Base-by-base conservation (phyloP, 345 rosid species). In the Lumnitzera littorea region DNA sequence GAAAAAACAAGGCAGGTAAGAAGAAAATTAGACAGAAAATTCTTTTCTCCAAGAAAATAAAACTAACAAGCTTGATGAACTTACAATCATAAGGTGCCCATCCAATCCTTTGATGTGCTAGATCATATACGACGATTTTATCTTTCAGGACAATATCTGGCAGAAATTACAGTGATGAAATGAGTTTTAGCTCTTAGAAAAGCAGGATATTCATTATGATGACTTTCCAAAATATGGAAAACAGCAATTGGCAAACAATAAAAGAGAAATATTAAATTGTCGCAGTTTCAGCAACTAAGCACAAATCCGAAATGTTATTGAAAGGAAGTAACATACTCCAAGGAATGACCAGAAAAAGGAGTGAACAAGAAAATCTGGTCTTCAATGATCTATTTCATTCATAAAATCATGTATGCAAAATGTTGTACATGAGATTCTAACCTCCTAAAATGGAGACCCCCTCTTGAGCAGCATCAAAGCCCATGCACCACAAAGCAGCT, bases 41-140 rank as follows among this genome's bases (percentile, higher is more conserved):
- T 12, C 14, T 48, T 60, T 27, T 50, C 50, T 13, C 24, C 51
- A 58, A 12, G 71, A 8, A 24, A 6, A 16, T 16, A 52, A 48
- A 25, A 47, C n/a, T 16, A 62, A 58, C 14, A 25, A 20, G 16
- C 43, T 58, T 4, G 13, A 7, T 61, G 48, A 72, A 80, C 97
- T 91, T 83, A 94, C 99, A 91, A 54, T 94, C 89, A 61, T 88
- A 94, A 54, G 83, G 71, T 57, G 97, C 71, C 97, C 99, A 94
- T 70, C 97, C 99, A 31, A 94, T 65, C 53, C 91, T 78, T 73
- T 86, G 92, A 63, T 67, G 81, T 62, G 86, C 86, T 47, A 94
- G 78, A 70, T 94, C 99, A 60, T 91, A 94, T 61, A 94, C 96
- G 69, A 94, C 67, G 59, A 94, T 86, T 76, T 94, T 94, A 78